Base-by-base conservation (phyloP, 148 eudicot species). In the Diospyros lotus region DNA sequence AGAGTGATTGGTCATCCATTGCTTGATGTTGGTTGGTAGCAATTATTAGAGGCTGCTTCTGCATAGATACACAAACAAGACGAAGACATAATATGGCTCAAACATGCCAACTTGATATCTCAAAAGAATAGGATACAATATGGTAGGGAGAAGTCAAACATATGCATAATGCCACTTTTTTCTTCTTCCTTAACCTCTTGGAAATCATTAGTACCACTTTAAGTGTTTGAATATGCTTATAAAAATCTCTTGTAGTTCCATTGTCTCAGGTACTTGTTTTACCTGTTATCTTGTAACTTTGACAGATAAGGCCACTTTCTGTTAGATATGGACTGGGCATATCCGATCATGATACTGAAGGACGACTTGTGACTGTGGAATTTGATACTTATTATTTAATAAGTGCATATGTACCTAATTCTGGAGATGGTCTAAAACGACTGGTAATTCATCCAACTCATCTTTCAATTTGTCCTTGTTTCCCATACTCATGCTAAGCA, bases 381-480 rank as follows among this genome's bases (percentile, higher is more conserved):
- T 95, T 92, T 75, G 96, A 95, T 60, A 76, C 90, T 3, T 93
- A 81, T 76, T 95, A 89, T 82, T 72, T 95, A 68, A 52, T 95
- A 75, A 81, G 84, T 80, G 89, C 84, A 67, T 95, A 95, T 82
- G 97, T 95, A 62, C 99, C 99, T 53, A 95, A 95, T 80, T 92
- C 99, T 75, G 94, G 99, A 58, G 99, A 93, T 80, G 99, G 99
- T 75, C 81, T 95, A 9, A 89, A 58, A 86, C 88, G 99, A 86
- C 79, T 95, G 97, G 97, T 95, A 90, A 77, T 45, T 56, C 6
- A 63, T 18, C 69, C 12, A 10, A 10, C 18, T 4, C 71, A 28
- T 7, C 38, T 73, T 7, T 50, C 13, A n/a, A n/a, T 66, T 28
- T 11, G 28, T n/a, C 28, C 50, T 40, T 1, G 2, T 18, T 46